Conservation (phyloP, 371 early-diverging fungal genomes). For the Mucor plumbeus region DNA sequence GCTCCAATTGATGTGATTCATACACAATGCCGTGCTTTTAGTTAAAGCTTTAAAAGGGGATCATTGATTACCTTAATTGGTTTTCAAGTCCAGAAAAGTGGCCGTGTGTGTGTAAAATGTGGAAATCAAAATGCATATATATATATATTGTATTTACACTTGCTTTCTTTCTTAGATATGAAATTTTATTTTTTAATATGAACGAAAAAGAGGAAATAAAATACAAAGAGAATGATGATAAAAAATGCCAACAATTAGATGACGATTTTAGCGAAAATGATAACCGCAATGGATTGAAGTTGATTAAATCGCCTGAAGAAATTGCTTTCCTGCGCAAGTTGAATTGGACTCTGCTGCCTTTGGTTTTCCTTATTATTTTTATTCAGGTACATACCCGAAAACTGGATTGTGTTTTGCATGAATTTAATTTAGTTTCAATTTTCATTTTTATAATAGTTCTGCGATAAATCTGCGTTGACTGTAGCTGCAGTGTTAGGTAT, state of each 20-base stretch:
- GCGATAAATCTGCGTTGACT: slow-evolving; percentile 46
- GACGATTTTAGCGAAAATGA: neutral
- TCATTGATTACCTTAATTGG: neutral
- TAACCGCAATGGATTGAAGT: neutral
- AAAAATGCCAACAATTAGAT: neutral
- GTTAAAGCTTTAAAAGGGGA: neutral
- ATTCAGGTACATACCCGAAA: slow-evolving; percentile 26
- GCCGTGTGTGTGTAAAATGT: slow-evolving; percentile 1
- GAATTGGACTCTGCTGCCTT: slow-evolving; percentile 31
- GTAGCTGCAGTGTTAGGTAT: slow-evolving; percentile 44
- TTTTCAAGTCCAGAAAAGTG: slow-evolving; percentile 3
- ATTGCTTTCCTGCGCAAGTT: slow-evolving; percentile 33
- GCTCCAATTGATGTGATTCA: slow-evolving; percentile 2
- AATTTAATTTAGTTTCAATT: neutral
- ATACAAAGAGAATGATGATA: neutral
- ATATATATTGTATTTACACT: neutral
- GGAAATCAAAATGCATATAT: neutral
- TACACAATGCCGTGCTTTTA: neutral
- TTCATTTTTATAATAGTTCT: slow-evolving; percentile 33
- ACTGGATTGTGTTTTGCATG: neutral
- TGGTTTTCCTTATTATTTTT: slow-evolving; percentile 31
- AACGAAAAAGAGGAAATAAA: neutral
- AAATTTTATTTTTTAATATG: neutral
- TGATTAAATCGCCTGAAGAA: slow-evolving; percentile 28
- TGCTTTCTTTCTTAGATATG: neutral